These are phyloP conservation scores for Candida chilensis DNA, from an alignment of 805 yeast genomes.

Conservation along the genomic window DNA sequence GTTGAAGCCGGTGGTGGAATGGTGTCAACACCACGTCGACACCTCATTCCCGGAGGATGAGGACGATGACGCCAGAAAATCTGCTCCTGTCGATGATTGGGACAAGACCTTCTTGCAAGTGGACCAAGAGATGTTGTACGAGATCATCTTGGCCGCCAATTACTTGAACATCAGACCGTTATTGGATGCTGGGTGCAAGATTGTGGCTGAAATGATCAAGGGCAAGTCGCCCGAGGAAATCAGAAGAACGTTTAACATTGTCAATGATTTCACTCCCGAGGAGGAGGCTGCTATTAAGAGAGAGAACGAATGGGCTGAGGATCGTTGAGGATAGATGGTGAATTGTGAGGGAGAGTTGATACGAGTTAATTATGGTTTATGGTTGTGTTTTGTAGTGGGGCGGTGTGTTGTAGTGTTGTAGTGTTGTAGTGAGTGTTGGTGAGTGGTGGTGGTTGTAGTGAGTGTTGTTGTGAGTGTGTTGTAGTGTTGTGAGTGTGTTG, in stretches of 20 bases:
- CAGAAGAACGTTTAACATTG: slow-evolving; percentile 71
- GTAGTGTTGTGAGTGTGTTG: no score
- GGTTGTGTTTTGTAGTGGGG: no score
- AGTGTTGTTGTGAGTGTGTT: no score
- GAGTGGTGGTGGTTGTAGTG: no score
- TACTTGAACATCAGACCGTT: slow-evolving; percentile 68
- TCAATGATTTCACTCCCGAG: slow-evolving; percentile 77
- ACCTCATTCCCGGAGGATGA: slow-evolving; percentile 65
- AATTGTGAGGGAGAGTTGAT: no score
- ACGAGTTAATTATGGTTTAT: no score
- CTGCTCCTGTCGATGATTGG: slow-evolving; percentile 95
- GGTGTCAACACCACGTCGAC: slow-evolving; percentile 93
- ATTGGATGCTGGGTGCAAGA: slow-evolving; percentile 71
- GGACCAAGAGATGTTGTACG: slow-evolving; percentile 85
- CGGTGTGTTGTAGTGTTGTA: no score
- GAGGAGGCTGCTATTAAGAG: slow-evolving; percentile 83
- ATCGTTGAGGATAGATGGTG: slow-evolving; percentile 50
- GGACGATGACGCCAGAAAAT: slow-evolving; percentile 76
- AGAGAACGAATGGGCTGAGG: slow-evolving; percentile 90
- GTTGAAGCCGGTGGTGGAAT: slow-evolving; percentile 83
- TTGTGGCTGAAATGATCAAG: slow-evolving; percentile 78
- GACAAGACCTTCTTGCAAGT: slow-evolving; percentile 90
- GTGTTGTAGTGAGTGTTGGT: no score
- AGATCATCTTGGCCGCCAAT: slow-evolving; percentile 74
- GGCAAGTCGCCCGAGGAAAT: slow-evolving; percentile 76